phyloP scores from a whole-genome alignment of 306 rosid genomes.

The Malus sylvestris region DNA sequence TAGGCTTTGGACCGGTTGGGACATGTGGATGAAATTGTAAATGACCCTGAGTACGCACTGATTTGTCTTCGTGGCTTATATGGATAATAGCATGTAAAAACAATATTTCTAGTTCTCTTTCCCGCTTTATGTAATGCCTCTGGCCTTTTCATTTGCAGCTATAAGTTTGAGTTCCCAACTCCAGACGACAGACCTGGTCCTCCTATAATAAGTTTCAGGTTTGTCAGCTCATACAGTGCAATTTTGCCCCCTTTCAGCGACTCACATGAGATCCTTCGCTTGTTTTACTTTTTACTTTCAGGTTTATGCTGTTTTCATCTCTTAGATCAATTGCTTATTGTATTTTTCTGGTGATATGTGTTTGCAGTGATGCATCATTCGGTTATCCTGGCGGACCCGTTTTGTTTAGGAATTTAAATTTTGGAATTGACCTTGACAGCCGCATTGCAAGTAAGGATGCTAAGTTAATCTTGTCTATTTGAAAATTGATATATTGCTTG shows the following conservation, averaged over 20 bases:
- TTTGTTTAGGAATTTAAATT: constrained; percentile 86
- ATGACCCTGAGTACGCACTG: constrained; percentile 87
- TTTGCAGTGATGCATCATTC: constrained; percentile 94
- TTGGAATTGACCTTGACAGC: constrained; percentile 97
- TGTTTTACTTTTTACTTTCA: background rate
- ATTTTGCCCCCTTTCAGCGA: background rate
- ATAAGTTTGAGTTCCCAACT: constrained; percentile 98
- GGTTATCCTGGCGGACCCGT: constrained; percentile 93
- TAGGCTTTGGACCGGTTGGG: constrained; percentile 95
- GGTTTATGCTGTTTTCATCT: background rate
- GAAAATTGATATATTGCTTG: background rate
- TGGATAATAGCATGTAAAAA: constrained; percentile 5
- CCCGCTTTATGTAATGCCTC: constrained; percentile 1
- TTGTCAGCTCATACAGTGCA: background rate
- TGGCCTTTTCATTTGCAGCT: constrained; percentile 51
- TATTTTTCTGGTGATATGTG: constrained; percentile 14
- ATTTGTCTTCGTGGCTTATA: constrained; percentile 16
- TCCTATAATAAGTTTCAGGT: constrained; percentile 99
- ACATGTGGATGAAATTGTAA: constrained; percentile 78
- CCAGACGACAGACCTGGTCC: constrained; percentile 99
- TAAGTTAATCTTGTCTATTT: background rate
- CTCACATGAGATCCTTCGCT: background rate
- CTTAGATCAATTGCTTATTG: background rate
- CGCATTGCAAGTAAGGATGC: constrained; percentile 90
- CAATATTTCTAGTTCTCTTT: constrained; percentile 8